Evolutionary conservation across 768 basidiomycete genomes (phyloP), one percentile per base, ranked within the genome.

Genomic region (Gyrodon lividus): DNA sequence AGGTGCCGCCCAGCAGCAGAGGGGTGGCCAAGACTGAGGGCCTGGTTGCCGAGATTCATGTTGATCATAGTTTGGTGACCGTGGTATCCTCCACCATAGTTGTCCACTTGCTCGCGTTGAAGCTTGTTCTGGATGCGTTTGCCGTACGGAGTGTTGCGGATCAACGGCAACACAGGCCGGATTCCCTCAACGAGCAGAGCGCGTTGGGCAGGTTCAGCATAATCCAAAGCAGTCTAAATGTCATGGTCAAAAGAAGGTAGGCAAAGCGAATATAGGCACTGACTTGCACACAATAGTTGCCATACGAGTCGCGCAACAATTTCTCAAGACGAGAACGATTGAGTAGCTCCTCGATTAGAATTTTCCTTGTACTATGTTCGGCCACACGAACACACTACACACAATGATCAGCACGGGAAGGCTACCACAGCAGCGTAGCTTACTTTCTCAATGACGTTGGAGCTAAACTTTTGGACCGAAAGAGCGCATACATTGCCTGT

Each of bases 121-220:
- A 98, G 76, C 74, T 98, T 98, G 77, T 94, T 95, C 72, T 98
- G 96, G 64, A 99, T 99, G 39, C 97, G 87, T 77, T 99, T 99
- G 60, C 97, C 97, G 62, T 99, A 99, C 6, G 97, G 97, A 9
- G 97, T 99, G 73, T 99, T 99, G 64, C 97, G 89, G 66, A 99
- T 99, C 62, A 98, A 80, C 2, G 97, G 97, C 22, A 99, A 80
- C 54, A 98, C 93, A n/a, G 97, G 97, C 44, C 97, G 89, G 68
- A 99, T 99, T 59, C 92, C 92, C 65, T 98, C 96, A 17, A 99
- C 92, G 22, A 99, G 85, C 56, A 94, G 79, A 5, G 87, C 83
- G 52, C 97, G 87, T 70, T 99, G 97, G 19, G 70, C 77, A n/a
- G 94, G 88, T 61, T 98, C 97, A 31, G 97, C 94, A 58, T 98